A percentile compares a stretch with the other conserved stretches of the same genome.
These are phyloP conservation scores for Cordyceps militaris DNA, from an alignment of 2,329 filamentous ascomycete species.

Conservation along the genomic window DNA sequence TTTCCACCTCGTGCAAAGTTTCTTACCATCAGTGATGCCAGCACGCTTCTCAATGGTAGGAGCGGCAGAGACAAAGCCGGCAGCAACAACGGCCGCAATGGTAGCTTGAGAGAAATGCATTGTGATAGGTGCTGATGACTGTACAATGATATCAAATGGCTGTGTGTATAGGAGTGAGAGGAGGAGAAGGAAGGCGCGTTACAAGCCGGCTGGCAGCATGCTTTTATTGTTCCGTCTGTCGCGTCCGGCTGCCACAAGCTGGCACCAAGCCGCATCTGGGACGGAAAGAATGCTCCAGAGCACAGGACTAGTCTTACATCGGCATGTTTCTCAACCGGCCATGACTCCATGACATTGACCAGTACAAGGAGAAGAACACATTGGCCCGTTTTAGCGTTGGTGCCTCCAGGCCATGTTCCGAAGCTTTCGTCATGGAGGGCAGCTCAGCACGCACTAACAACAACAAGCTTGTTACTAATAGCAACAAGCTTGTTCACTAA, in stretches of 20 bases:
- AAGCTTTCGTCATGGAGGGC: neutral
- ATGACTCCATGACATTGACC: too few relatives aligned
- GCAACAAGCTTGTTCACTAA: neutral
- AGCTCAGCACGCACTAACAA: neutral
- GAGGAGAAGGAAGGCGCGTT: too few relatives aligned
- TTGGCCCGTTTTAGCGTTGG: too few relatives aligned
- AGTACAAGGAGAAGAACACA: too few relatives aligned
- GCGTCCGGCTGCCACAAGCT: neutral
- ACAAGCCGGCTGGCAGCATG: neutral
- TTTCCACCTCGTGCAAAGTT: neutral
- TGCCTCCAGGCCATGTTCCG: neutral
- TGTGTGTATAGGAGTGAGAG: neutral
- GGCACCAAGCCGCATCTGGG: neutral
- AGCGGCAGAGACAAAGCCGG: slow-evolving; percentile 14
- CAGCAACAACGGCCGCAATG: slow-evolving; percentile 14
- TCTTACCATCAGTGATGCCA: slow-evolving; percentile 16
- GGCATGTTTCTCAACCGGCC: neutral
- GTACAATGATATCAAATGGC: neutral
- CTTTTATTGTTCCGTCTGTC: neutral
- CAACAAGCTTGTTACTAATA: neutral
- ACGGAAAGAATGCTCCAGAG: neutral
- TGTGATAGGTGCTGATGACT: neutral
- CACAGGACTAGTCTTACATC: neutral
- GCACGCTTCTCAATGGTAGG: slow-evolving; percentile 15
- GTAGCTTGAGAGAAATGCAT: slow-evolving; percentile 16